Conservation (phyloP, 148 eudicot species). For the Spergularia bocconei region DNA sequence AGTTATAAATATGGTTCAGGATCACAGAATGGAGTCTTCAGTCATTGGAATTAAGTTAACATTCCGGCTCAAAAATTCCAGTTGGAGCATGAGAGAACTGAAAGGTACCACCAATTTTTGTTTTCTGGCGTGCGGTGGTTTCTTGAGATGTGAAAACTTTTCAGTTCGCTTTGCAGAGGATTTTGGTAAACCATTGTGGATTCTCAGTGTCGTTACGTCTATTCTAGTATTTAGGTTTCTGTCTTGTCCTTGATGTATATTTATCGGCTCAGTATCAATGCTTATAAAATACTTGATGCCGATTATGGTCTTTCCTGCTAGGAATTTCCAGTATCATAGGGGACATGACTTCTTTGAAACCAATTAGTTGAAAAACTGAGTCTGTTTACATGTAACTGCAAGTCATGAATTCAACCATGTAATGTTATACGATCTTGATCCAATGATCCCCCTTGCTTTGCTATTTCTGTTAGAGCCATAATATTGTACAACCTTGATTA, state of each 20-base stretch:
- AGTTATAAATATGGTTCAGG: conserved; percentile 4
- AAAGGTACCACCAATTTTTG: background rate
- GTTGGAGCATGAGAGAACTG: background rate
- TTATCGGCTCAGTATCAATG: background rate
- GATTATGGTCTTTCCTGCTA: background rate
- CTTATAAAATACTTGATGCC: background rate
- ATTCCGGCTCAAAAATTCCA: background rate
- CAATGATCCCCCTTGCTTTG: too few relatives aligned
- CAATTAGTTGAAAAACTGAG: background rate
- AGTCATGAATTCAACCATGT: background rate
- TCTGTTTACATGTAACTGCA: background rate
- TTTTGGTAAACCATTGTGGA: conserved; percentile 1
- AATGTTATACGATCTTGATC: background rate
- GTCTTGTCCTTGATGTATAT: background rate
- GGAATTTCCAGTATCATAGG: background rate
- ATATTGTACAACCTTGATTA: too few relatives aligned
- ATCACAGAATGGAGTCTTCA: background rate
- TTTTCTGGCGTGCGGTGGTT: background rate
- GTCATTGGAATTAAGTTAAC: background rate
- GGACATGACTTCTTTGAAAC: background rate
- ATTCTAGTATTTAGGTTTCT: background rate
- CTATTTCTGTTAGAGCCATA: too few relatives aligned
- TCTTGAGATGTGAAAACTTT: conserved; percentile 3
- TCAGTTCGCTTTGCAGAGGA: background rate
- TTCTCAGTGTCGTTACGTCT: background rate